phyloP scores from a whole-genome alignment of 1,139 yeast genomes.

The Sugiyamaella paludigena region DNA sequence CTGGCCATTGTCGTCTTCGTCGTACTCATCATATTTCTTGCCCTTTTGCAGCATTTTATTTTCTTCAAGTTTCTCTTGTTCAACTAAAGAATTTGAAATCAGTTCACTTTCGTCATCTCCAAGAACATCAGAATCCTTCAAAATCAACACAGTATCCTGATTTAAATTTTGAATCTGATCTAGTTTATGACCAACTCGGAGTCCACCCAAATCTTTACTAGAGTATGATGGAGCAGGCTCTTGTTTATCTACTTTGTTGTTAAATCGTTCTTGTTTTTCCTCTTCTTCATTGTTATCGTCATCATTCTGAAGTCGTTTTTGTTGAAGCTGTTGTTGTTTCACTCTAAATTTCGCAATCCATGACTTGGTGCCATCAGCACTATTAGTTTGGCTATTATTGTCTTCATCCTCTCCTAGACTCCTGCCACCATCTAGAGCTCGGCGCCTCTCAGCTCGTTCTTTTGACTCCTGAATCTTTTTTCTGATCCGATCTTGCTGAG shows the following conservation, averaged over 20 bases:
- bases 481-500: slow-evolving; percentile 21
- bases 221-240: slow-evolving; percentile 19
- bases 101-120: slow-evolving; percentile 49
- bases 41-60: slow-evolving; percentile 33
- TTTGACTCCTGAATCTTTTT: slow-evolving; percentile 22
- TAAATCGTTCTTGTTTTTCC: neutral
- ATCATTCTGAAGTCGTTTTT: slow-evolving; percentile 17
- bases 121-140: slow-evolving; percentile 57
- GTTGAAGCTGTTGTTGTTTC: slow-evolving; percentile 19
- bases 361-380: slow-evolving; percentile 17
- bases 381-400: slow-evolving; percentile 22
- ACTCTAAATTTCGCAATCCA: slow-evolving; percentile 29
- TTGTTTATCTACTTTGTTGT: neutral
- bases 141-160: slow-evolving; percentile 58
- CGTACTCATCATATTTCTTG: slow-evolving; percentile 28
- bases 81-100: slow-evolving; percentile 46
- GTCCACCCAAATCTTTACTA: slow-evolving; percentile 38
- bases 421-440: slow-evolving; percentile 29
- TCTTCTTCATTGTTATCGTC: slow-evolving; percentile 21
- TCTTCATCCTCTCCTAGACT: slow-evolving; percentile 31
- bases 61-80: slow-evolving; percentile 36
- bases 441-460: slow-evolving; percentile 28
- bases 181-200: slow-evolving; percentile 48
- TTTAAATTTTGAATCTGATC: slow-evolving; percentile 43
- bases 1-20: slow-evolving; percentile 31